phyloP scores from a whole-genome alignment of 108 stramenopile genomes.

The Cyclotella baltica region DNA sequence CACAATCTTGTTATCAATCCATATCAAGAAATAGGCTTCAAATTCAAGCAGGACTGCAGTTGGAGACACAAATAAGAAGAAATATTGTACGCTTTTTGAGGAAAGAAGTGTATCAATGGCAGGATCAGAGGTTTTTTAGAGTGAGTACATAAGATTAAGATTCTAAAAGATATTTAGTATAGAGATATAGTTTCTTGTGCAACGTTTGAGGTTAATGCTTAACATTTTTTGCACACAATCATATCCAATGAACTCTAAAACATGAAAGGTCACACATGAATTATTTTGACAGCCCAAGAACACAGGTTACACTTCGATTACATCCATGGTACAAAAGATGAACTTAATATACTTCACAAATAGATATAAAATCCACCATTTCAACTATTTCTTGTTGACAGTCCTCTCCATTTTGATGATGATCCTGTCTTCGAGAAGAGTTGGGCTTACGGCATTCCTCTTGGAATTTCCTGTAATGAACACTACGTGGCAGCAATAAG shows the following conservation, averaged over 20 bases:
- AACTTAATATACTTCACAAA: too few species aligned
- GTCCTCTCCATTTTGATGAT: slow-evolving; percentile 58
- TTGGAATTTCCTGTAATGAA: slow-evolving; percentile 77
- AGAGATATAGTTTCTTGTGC: not conserved
- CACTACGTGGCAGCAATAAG: too few species aligned
- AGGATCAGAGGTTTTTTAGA: too few species aligned
- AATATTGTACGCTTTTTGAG: too few species aligned
- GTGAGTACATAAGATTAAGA: too few species aligned
- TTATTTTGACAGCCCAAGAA: not conserved
- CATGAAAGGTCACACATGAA: not conserved
- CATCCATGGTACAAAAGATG: not conserved
- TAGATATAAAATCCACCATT: slow-evolving; percentile 42
- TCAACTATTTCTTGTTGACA: slow-evolving; percentile 80
- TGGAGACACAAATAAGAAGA: too few species aligned
- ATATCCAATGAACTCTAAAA: slow-evolving; percentile 12
- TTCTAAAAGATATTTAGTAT: not conserved
- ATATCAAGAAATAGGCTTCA: too few species aligned
- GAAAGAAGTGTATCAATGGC: too few species aligned
- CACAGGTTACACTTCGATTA: not conserved
- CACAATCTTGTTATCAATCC: too few species aligned
- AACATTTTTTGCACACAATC: slow-evolving; percentile 10
- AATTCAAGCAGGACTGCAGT: too few species aligned
- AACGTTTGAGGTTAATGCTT: slow-evolving; percentile 11
- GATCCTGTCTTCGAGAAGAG: slow-evolving; percentile 61
- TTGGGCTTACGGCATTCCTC: slow-evolving; percentile 81